These are phyloP conservation scores for Hysterangium stoloniferum DNA, from an alignment of 768 basidiomycete genomes.

Conservation along the genomic window DNA sequence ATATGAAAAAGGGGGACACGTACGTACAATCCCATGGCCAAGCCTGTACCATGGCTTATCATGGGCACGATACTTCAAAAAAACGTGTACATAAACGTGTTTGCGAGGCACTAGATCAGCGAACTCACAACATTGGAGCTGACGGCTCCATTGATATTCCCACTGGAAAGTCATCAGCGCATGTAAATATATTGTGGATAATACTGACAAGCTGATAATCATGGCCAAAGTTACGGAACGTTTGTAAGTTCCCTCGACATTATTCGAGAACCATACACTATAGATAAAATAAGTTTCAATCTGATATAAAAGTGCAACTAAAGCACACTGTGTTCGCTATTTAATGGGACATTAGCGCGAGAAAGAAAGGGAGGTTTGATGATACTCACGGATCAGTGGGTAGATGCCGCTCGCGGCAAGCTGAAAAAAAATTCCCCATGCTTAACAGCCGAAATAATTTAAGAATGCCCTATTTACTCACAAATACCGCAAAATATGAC, in stretches of 20 bases:
- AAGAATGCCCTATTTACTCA: conserved; percentile 23
- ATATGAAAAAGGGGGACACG: background rate
- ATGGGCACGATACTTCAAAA: conserved; percentile 46
- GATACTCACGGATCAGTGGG: conserved; percentile 55
- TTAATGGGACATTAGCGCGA: background rate
- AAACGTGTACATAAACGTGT: background rate
- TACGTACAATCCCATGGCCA: conserved; percentile 47
- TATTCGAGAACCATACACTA: conserved; percentile 56
- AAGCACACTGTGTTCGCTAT: conserved; percentile 55
- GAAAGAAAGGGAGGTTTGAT: background rate
- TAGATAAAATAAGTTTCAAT: background rate
- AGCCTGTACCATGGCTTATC: conserved; percentile 65
- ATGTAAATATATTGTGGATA: background rate
- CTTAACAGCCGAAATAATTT: no score
- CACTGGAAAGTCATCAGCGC: conserved; percentile 28
- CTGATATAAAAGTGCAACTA: background rate
- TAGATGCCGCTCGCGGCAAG: conserved; percentile 46
- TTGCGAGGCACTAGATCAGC: background rate
- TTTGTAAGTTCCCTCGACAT: conserved; percentile 70
- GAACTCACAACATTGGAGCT: conserved; percentile 62
- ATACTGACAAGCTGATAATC: conserved; percentile 55
- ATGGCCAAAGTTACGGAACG: conserved; percentile 64
- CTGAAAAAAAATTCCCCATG: conserved; percentile 31
- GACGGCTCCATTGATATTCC: conserved; percentile 71
- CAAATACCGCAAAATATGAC: conserved; percentile 67